These are phyloP conservation scores for Fusarium bactridioides DNA, from an alignment of 2,329 filamentous ascomycete species.

Conservation along the genomic window DNA sequence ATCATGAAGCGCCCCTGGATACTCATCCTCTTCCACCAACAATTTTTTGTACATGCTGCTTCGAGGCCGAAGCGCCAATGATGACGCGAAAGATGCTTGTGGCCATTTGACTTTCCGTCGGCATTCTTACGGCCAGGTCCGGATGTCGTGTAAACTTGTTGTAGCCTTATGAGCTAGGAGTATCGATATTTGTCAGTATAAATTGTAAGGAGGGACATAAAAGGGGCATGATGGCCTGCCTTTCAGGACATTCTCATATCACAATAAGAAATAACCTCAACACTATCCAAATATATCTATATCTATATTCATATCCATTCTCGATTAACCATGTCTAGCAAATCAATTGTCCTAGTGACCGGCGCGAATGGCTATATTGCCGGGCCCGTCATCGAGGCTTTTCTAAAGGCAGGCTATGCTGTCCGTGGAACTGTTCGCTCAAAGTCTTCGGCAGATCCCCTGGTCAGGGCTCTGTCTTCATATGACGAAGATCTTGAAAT, in stretches of 20 bases:
- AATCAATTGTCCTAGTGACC: slow-evolving; percentile 46
- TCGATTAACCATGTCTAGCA: slow-evolving; percentile 27
- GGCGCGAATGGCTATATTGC: slow-evolving; percentile 53
- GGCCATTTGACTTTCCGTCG: background rate
- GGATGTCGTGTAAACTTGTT: background rate
- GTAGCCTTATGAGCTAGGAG: background rate
- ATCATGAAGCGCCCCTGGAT: background rate
- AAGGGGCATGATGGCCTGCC: background rate
- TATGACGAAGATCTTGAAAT: slow-evolving; percentile 35
- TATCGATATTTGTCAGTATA: background rate
- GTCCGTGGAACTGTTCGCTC: slow-evolving; percentile 51
- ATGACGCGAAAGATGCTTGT: background rate
- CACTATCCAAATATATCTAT: background rate
- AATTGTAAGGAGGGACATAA: background rate
- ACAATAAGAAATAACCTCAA: background rate
- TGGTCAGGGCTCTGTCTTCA: slow-evolving; percentile 29
- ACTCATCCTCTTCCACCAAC: background rate
- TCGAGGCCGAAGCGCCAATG: background rate
- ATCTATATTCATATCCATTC: background rate
- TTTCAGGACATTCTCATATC: background rate
- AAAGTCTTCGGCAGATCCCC: slow-evolving; percentile 27
- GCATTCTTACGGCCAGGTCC: background rate
- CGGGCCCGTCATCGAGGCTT: slow-evolving; percentile 46
- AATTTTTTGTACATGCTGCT: background rate
- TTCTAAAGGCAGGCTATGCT: slow-evolving; percentile 48